phyloP scores from a whole-genome alignment of 768 basidiomycete species.

The Lactarius tabidus region DNA sequence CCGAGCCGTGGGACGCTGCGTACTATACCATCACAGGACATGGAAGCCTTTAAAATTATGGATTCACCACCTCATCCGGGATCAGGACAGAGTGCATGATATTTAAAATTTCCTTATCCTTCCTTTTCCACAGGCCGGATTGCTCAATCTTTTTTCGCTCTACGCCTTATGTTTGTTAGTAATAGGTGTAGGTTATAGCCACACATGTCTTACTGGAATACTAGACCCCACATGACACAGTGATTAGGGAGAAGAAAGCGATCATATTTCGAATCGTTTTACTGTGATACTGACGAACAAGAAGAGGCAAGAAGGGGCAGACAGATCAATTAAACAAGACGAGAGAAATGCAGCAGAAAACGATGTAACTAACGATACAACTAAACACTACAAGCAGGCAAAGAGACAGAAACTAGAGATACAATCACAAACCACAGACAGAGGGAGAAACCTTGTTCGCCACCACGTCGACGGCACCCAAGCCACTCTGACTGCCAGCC shows the following conservation, averaged over 20 bases:
- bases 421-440: constrained; percentile 26
- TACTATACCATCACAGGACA: constrained; percentile 35
- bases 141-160: neutral
- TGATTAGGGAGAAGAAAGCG: no score
- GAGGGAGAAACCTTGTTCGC: constrained; percentile 30
- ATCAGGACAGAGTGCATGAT: constrained; percentile 27
- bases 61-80: constrained; percentile 37
- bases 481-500: constrained; percentile 28
- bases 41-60: constrained; percentile 57
- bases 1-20: constrained; percentile 30
- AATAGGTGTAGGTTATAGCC: constrained; percentile 4
- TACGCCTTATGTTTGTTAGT: neutral
- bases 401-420: no score
- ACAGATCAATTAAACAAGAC: no score
- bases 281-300: neutral
- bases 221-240: neutral
- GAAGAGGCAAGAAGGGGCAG: no score
- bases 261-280: neutral
- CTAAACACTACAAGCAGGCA: neutral
- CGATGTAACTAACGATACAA: no score
- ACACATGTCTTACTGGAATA: neutral
- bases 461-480: constrained; percentile 29
- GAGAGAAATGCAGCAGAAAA: no score
- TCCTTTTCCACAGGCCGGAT: neutral
- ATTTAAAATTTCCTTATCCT: neutral